Evolutionary conservation across 1,284 basidiomycete genomes (phyloP).

Genomic region (Malassezia cuniculi): DNA sequence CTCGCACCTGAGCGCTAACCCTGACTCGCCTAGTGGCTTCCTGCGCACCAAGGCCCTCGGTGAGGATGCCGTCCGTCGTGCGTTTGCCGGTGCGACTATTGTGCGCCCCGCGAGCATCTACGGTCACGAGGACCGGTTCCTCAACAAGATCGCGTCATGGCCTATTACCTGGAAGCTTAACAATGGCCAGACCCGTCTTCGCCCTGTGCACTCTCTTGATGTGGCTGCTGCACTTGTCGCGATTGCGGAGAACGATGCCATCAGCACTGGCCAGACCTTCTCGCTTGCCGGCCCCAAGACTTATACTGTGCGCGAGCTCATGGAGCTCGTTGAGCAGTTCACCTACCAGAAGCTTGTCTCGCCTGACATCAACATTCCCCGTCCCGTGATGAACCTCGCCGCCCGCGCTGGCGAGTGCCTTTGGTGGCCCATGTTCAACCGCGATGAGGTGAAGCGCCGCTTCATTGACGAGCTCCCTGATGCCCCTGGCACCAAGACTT

Average conservation of each 20-base stretch:
- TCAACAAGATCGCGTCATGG: constrained; percentile 65
- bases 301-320: constrained; percentile 70
- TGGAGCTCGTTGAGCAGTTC: constrained; percentile 66
- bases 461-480: constrained; percentile 62
- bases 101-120: constrained; percentile 74
- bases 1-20: constrained; percentile 83
- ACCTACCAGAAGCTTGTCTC: constrained; percentile 56
- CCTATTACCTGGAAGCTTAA: constrained; percentile 93
- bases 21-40: constrained; percentile 65
- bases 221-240: constrained; percentile 81
- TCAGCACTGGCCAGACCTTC: constrained; percentile 56
- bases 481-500: constrained; percentile 48
- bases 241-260: constrained; percentile 57
- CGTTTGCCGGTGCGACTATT: constrained; percentile 77
- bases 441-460: constrained; percentile 78
- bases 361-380: constrained; percentile 64
- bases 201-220: constrained; percentile 84
- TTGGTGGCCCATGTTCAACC: constrained; percentile 87
- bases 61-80: constrained; percentile 71
- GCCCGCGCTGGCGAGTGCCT: constrained; percentile 57
- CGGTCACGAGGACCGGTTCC: constrained; percentile 84
- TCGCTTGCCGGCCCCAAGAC: constrained; percentile 78
- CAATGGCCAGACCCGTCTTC: constrained; percentile 67
- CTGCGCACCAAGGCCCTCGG: constrained; percentile 83
- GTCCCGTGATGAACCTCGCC: constrained; percentile 57